Evolutionary conservation across 2,329 filamentous ascomycete species (phyloP).

Genomic region (Incumbomyces lentus): DNA sequence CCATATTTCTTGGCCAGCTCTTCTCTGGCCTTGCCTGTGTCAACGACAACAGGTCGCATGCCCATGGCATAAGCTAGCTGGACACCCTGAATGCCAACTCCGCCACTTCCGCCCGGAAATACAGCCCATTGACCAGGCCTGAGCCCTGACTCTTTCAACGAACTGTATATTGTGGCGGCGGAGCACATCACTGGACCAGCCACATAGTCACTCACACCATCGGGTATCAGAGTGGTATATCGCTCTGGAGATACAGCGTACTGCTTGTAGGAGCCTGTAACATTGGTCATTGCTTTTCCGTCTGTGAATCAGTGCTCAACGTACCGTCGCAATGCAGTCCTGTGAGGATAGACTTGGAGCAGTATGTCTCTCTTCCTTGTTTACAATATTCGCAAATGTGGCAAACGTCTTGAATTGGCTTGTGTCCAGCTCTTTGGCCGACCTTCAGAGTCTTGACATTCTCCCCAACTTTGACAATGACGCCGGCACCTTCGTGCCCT

Average conservation of each 20-base stretch:
- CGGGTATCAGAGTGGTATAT: slow-evolving; percentile 46
- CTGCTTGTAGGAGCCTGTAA: slow-evolving; percentile 45
- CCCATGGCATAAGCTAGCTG: slow-evolving; percentile 46
- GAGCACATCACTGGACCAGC: slow-evolving; percentile 52
- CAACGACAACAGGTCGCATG: slow-evolving; percentile 45
- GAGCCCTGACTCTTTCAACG: slow-evolving; percentile 41
- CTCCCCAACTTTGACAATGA: slow-evolving; percentile 46
- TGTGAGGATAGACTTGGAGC: slow-evolving; percentile 33
- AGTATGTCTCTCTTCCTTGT: slow-evolving; percentile 45
- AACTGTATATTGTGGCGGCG: slow-evolving; percentile 47
- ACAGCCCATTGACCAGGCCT: slow-evolving; percentile 44
- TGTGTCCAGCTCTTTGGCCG: slow-evolving; percentile 44
- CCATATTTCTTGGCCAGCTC: slow-evolving; percentile 39
- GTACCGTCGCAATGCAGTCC: slow-evolving; percentile 28
- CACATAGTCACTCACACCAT: slow-evolving; percentile 43
- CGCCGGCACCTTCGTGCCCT: slow-evolving; percentile 48
- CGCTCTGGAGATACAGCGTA: slow-evolving; percentile 47
- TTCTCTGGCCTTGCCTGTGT: slow-evolving; percentile 39
- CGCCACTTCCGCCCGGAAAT: slow-evolving; percentile 46
- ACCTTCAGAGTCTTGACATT: slow-evolving; percentile 44
- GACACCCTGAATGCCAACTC: slow-evolving; percentile 48
- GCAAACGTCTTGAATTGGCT: slow-evolving; percentile 43
- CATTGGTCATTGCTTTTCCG: neutral
- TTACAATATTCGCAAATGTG: slow-evolving; percentile 41
- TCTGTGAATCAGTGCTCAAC: neutral